phyloP scores from a whole-genome alignment of 2,329 filamentous ascomycete species.

The Phaeosphaeria sp. region DNA sequence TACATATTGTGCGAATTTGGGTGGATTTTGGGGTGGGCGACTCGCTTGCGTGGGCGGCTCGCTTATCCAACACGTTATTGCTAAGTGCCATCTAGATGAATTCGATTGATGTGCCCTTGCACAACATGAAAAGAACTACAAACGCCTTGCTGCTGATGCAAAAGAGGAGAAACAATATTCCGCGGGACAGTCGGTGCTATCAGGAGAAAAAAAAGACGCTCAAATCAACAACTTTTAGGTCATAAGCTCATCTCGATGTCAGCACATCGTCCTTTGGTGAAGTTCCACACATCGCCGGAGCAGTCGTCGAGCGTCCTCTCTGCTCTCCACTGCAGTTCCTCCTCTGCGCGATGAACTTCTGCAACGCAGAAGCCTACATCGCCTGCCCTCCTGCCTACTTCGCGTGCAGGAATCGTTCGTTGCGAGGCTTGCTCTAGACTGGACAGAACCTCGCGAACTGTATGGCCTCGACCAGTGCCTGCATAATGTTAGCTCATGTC shows the following conservation, averaged over 20 bases:
- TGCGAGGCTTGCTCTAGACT: conserved; percentile 48
- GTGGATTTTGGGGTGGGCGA: too few species aligned
- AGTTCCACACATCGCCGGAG: conserved; percentile 50
- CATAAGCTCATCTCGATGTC: conserved; percentile 13
- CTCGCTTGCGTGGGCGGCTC: too few species aligned
- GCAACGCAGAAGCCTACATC: conserved; percentile 53
- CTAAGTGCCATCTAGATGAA: conserved; percentile 2
- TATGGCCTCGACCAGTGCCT: conserved; percentile 52
- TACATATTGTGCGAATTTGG: too few species aligned
- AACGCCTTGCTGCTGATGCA: conserved; percentile 15
- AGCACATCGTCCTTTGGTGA: conserved; percentile 38
- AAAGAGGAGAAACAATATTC: background rate
- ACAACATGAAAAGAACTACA: background rate
- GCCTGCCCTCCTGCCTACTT: conserved; percentile 48
- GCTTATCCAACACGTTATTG: too few species aligned
- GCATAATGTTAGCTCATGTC: conserved; percentile 14
- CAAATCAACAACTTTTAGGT: background rate
- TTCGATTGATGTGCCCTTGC: background rate
- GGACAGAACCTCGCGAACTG: conserved; percentile 52
- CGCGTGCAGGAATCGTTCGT: conserved; percentile 43
- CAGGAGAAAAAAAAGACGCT: background rate
- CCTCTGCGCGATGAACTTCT: conserved; percentile 47
- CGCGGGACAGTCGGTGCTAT: background rate
- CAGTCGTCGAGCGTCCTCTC: conserved; percentile 47
- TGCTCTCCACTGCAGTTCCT: conserved; percentile 49